These are phyloP conservation scores for Jatropha podagrica DNA, from an alignment of 441 rosid genomes.

Conservation along the genomic window DNA sequence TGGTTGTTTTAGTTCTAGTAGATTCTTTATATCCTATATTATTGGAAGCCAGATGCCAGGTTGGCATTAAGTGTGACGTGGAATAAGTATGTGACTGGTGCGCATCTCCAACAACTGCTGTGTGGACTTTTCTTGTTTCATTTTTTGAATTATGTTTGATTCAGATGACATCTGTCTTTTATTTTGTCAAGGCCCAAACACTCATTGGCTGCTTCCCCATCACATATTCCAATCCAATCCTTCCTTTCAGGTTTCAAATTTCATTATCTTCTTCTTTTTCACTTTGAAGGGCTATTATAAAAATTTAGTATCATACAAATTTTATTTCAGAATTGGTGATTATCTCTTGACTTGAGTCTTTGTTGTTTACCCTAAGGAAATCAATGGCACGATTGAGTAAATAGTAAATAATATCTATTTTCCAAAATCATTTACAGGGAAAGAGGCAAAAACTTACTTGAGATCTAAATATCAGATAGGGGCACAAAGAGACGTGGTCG, in stretches of 20 bases:
- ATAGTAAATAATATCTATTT: no score
- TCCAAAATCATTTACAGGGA: background rate
- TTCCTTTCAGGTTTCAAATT: background rate
- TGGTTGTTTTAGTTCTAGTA: background rate
- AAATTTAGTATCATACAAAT: no score
- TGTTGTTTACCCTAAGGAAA: no score
- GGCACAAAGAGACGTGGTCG: conserved; percentile 68
- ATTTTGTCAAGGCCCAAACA: background rate
- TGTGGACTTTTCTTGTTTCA: conserved; percentile 14
- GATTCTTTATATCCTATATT: background rate
- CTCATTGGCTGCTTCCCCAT: background rate
- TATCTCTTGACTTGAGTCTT: no score
- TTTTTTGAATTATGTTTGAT: background rate
- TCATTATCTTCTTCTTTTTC: background rate
- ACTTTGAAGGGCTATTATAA: no score
- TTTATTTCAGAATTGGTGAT: no score
- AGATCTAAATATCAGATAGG: background rate
- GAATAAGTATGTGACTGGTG: conserved; percentile 1
- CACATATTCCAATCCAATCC: background rate
- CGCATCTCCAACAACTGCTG: conserved; percentile 12
- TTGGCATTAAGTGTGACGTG: background rate
- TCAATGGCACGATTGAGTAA: no score
- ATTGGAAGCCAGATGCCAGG: background rate
- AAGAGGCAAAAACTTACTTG: background rate
- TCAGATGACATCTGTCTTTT: conserved; percentile 6